A percentile compares a stretch with the other conserved stretches of the same genome.
These are phyloP conservation scores for Fraxinus cuspidata DNA, from an alignment of 257 asterid genomes.

Conservation along the genomic window DNA sequence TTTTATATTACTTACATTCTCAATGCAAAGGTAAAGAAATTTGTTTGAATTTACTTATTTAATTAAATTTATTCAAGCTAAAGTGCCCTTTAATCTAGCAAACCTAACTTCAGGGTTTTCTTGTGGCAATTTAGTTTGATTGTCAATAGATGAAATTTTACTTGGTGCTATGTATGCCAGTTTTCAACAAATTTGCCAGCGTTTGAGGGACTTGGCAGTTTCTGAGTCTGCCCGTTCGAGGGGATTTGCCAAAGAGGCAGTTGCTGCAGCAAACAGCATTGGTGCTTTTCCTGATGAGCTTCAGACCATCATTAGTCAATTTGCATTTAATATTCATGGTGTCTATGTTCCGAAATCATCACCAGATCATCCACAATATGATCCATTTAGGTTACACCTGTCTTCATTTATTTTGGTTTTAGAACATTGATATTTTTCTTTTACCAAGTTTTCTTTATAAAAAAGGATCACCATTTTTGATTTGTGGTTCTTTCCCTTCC, in stretches of 20 bases:
- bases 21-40: not conserved
- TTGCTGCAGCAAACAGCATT: conserved; percentile 57
- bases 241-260: conserved; percentile 49
- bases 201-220: conserved; percentile 59
- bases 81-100: not conserved
- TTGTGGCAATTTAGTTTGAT: conserved; percentile 16
- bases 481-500: conserved; percentile 28
- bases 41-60: not conserved
- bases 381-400: conserved; percentile 59
- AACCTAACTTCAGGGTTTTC: not conserved
- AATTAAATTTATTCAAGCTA: not conserved
- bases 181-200: conserved; percentile 64
- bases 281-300: conserved; percentile 61
- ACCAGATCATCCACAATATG: conserved; percentile 65
- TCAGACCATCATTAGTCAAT: conserved; percentile 52
- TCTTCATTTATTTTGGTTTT: not conserved
- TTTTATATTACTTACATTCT: not conserved
- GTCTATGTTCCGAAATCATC: conserved; percentile 78
- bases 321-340: conserved; percentile 79
- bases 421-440: not conserved
- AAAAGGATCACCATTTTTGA: not conserved
- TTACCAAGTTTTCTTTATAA: not conserved
- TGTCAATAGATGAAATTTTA: conserved; percentile 3
- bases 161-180: conserved; percentile 41
- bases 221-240: conserved; percentile 49